Percentiles rank a stretch among this genome's conserved stretches.
phyloP scores from a whole-genome alignment of 352 stramenopile genomes.

The Phytophthora cajani region DNA sequence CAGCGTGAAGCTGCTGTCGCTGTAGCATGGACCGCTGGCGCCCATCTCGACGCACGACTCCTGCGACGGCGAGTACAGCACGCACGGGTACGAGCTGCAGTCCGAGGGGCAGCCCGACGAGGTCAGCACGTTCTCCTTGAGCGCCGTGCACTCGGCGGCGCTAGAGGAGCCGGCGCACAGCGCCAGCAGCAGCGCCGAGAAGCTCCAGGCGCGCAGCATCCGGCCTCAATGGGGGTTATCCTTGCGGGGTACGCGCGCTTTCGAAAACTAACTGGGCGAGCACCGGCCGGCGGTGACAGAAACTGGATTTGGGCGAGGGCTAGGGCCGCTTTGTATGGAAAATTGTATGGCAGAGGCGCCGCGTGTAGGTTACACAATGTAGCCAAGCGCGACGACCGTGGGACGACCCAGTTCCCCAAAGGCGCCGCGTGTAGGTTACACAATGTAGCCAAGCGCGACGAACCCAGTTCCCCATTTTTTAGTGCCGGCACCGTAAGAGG shows the following conservation, averaged over 20 bases:
- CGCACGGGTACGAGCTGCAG: conserved; percentile 47
- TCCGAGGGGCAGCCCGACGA: conserved; percentile 47
- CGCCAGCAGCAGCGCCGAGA: conserved; percentile 27
- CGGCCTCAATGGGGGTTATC: neutral
- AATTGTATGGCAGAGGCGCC: conserved; percentile 12
- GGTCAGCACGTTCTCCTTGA: conserved; percentile 60
- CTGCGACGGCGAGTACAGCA: conserved; percentile 59
- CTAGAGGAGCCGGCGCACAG: conserved; percentile 1
- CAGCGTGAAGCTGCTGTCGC: conserved; percentile 34
- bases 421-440: neutral
- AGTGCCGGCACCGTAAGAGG: neutral
- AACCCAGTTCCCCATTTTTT: conserved; percentile 1
- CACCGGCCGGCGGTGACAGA: neutral
- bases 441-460: conserved; percentile 15
- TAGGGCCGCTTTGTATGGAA: conserved; percentile 22
- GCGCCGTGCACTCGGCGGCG: conserved; percentile 45
- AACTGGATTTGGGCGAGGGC: conserved; percentile 31
- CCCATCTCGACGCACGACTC: conserved; percentile 34
- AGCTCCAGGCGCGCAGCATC: conserved; percentile 7
- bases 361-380: neutral
- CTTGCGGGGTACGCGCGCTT: conserved; percentile 2
- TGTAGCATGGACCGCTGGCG: conserved; percentile 46
- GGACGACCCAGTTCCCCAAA: conserved; percentile 1
- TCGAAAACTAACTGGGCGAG: neutral
- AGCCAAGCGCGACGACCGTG: conserved; percentile 6